These are phyloP conservation scores for Cordyceps cicadae DNA, from an alignment of 2,329 filamentous ascomycete species.

Conservation along the genomic window DNA sequence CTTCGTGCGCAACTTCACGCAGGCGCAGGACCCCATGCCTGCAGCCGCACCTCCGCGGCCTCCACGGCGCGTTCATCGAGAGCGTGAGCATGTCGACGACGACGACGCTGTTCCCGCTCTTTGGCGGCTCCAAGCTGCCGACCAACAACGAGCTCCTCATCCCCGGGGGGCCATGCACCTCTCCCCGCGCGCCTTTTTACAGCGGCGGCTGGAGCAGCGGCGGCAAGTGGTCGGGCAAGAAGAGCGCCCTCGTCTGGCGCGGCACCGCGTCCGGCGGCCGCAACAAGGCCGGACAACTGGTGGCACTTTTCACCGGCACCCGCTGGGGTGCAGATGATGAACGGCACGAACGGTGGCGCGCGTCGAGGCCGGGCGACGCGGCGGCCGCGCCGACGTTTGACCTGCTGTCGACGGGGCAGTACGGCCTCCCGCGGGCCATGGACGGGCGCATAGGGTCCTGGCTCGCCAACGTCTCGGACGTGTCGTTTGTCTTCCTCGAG, in stretches of 20 bases:
- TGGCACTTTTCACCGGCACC: slow-evolving; percentile 52
- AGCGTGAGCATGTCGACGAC: slow-evolving; percentile 40
- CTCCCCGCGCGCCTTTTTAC: slow-evolving; percentile 42
- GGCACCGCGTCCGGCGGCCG: slow-evolving; percentile 48
- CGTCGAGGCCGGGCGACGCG: slow-evolving; percentile 16
- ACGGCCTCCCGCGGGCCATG: background rate
- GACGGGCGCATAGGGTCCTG: slow-evolving; percentile 18
- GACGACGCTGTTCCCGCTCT: slow-evolving; percentile 47
- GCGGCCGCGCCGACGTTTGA: background rate
- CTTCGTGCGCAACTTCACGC: slow-evolving; percentile 48
- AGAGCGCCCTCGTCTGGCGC: slow-evolving; percentile 44
- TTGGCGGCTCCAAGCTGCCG: slow-evolving; percentile 50
- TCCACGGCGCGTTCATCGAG: slow-evolving; percentile 48
- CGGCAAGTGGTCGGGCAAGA: slow-evolving; percentile 43
- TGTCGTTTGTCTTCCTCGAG: slow-evolving; percentile 22
- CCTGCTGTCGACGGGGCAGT: background rate
- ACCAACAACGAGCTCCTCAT: slow-evolving; percentile 55
- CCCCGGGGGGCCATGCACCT: slow-evolving; percentile 54
- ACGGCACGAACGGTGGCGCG: slow-evolving; percentile 41
- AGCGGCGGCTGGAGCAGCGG: slow-evolving; percentile 40
- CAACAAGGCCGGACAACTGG: slow-evolving; percentile 43
- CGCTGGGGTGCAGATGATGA: slow-evolving; percentile 45
- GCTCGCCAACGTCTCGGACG: slow-evolving; percentile 19
- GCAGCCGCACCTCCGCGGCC: slow-evolving; percentile 37
- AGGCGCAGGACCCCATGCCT: slow-evolving; percentile 46